Evolutionary conservation across 257 asterid genomes (phyloP), one percentile per base, ranked within the genome.

Genomic region (Solanum paucissectum): DNA sequence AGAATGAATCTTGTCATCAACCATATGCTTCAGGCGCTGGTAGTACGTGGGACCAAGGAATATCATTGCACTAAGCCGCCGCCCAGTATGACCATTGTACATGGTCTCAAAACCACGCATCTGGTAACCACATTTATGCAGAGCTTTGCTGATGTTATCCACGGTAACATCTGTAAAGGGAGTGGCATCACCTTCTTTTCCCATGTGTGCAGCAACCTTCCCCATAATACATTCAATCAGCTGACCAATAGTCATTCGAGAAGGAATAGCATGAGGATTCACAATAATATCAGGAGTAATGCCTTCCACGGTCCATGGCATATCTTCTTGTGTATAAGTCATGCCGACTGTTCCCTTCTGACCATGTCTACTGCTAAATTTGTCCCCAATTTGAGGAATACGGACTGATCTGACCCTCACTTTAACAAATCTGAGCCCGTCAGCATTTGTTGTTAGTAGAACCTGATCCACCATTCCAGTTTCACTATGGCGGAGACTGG

Each of bases 1-100:
- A 25, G 98, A 97, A 89, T 97, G 99, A 64, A 95, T 97, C 88
- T 95, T 97, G 91, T 97, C 99, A 38, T 95, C 98, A 42, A 97
- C 98, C 99, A 95, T 97, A 68, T 97, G 99, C 94, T 97, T 97
- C 91, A 97, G 92, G 91, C 98, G 92, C 94, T 97, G 99, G 91
- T 97, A 97, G 87, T 97, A 97, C 5, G 99, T 97, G 71, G 98
- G 99, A 9, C 99, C 98, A 37, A 95, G 93, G 91, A 97, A 97
- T 87, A 95, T 95, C 95, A 96, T 97, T 9, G 98, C 92, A 3
- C 93, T 29, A 29, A 97, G 98, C 85, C 91, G 93, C 87, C 98
- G 90, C 20, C 99, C 99, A 1, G 99, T 97, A 87, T 97, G 99
- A 21, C 99, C 98, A 55, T 97, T 95, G 88, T 97, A 97, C 99